Evolutionary conservation across 139 green algal species (phyloP).

Genomic region (Tetradesmus obliquus): DNA sequence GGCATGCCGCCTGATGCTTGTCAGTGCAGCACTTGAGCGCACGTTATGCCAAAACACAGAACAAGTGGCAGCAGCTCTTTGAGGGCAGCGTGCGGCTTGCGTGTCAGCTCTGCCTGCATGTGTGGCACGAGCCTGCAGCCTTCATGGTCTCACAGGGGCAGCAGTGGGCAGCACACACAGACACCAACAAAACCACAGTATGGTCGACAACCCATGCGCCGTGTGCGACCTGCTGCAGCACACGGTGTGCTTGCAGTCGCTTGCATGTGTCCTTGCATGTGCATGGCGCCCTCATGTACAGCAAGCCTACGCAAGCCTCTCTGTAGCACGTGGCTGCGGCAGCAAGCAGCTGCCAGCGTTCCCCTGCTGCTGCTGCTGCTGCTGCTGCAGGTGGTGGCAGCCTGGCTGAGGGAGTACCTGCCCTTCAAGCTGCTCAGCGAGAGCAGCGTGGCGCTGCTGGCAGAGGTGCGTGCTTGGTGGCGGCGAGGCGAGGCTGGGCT

Average conservation of each 20-base stretch:
- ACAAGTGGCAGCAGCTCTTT: too few relatives aligned
- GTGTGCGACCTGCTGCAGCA: neutral
- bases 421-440: conserved; percentile 31
- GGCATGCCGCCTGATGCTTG: neutral
- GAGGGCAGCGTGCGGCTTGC: too few relatives aligned
- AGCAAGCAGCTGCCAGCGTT: too few relatives aligned
- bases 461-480: conserved; percentile 29
- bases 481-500: neutral
- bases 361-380: neutral
- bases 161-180: too few relatives aligned
- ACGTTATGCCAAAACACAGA: too few relatives aligned
- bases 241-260: neutral
- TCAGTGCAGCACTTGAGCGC: neutral
- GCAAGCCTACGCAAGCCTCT: too few relatives aligned
- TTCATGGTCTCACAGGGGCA: neutral
- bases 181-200: too few relatives aligned
- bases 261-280: neutral
- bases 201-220: too few relatives aligned
- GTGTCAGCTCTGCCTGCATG: too few relatives aligned
- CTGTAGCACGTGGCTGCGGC: neutral
- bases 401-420: conserved; percentile 48
- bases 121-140: neutral
- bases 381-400: conserved; percentile 41
- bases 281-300: neutral
- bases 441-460: conserved; percentile 34